Evolutionary conservation across 441 rosid species (phyloP).

Genomic region (Syzygium syzygioides): DNA sequence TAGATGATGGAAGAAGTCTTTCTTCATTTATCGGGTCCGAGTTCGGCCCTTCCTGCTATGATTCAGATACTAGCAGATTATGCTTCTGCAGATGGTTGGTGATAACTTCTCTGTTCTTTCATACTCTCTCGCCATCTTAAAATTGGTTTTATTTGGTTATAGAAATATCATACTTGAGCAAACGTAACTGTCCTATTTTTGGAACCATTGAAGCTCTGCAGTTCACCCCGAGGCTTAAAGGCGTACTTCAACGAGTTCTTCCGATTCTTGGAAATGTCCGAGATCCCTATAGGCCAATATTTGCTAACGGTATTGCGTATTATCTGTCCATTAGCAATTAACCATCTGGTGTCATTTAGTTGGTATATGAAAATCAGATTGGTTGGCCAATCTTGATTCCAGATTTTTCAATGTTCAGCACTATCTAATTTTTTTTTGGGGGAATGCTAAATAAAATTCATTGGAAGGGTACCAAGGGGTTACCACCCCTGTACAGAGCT

Average conservation of each 20-base stretch:
- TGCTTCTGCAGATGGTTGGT: constrained; percentile 91
- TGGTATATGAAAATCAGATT: not conserved
- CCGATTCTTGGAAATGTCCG: constrained; percentile 94
- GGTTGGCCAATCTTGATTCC: not conserved
- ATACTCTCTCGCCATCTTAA: not conserved
- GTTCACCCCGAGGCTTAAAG: constrained; percentile 93
- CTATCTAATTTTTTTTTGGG: not conserved
- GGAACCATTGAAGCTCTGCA: constrained; percentile 72
- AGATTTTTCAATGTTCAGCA: not conserved
- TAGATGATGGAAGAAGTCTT: constrained; percentile 99
- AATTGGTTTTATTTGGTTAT: not conserved
- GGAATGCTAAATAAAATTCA: not conserved
- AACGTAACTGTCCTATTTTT: constrained; percentile 18
- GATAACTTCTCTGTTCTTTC: constrained; percentile 20
- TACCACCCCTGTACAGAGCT: not conserved
- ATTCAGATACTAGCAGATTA: constrained; percentile 97
- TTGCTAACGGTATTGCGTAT: constrained; percentile 74
- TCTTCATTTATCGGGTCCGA: constrained; percentile 69
- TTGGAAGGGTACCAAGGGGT: not conserved
- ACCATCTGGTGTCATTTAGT: not conserved
- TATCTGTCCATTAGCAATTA: not conserved
- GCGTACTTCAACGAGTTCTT: constrained; percentile 74
- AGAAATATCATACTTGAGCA: constrained; percentile 25
- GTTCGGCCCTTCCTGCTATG: constrained; percentile 86
- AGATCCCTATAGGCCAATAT: constrained; percentile 81